Base-by-base conservation (phyloP, 176 grass and related monocot genomes). In the Oryza glaberrima region DNA sequence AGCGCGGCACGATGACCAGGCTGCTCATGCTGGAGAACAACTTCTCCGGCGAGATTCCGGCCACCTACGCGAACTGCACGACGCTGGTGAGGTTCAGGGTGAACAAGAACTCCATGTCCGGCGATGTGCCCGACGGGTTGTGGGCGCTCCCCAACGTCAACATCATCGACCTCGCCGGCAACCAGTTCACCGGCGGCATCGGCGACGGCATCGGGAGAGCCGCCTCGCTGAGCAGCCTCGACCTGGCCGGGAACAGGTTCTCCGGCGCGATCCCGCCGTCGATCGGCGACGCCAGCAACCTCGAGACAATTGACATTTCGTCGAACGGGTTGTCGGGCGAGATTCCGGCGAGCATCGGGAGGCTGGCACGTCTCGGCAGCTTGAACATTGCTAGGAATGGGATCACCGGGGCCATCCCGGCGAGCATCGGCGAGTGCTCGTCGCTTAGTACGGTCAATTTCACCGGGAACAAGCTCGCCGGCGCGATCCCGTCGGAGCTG, bases 1-100 rank as follows among this genome's bases (percentile, higher is more conserved):
- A 76, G 80, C 70, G 17, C 35, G 91, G 96, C 26, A 89, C 51
- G 26, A 95, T 95, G 96, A 12, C 11, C 1, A 95, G 81, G 84
- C 86, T 98, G 77, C 86, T 98, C 13, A 72, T 98, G 46, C 93
- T 98, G 8, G 91, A 98, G 86, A 98, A 98, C 66, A 72, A 25
- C 15, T 95, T 98, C 89, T 82, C 93, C 35, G 93, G 93, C 9
- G 70, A 23, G 19, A 95, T 98, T 11, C 96, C 96, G 28, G 58
- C 73, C 19, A 92, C 77, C 54, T 98, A 98, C 82, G 91, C 80
- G 0, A 66, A 28, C 35, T 98, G 96, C 80, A 78, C 68, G 66
- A 85, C 89, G 19, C 67, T 98, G 47, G 0, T 2, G 47, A 68
- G 96, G 79, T 89, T 98, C 73, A 49, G 96, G 19, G 93, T 94